Evolutionary conservation across 2,329 filamentous ascomycete species (phyloP), one percentile per base, ranked within the genome.

Genomic region (Blastomyces parvus): DNA sequence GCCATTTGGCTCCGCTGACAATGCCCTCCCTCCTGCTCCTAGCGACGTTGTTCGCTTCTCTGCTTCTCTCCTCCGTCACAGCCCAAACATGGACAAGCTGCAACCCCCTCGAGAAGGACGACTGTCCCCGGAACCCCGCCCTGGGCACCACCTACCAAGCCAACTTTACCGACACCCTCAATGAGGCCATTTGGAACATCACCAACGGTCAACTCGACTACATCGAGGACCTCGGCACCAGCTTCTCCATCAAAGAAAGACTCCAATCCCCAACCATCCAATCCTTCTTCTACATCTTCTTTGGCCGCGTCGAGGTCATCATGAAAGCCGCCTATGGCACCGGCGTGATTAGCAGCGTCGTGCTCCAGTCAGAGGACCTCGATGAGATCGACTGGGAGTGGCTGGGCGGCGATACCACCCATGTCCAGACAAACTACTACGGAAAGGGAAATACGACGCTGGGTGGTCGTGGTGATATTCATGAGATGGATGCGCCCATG

Each of bases 251-350:
- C 64, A 77, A 83, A 58, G 79, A 86, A 73, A 81, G 86, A 59
- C 91, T 93, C 67, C 89, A 97, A 72, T 86, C 92, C 1, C 94
- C 94, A 0, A 91, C 92, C 74, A 84, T 99, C 64, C 82, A 84
- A 67, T 95, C 91, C 66, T 84, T 92, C 70, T 97, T 95, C 83
- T 97, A 96, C 82, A 95, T 99, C 80, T 96, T 97, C 90, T 99
- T 96, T 74, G 94, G 94, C 69, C 88, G 88, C 66, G 88, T 96
- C 72, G 88, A 94, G 67, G 84, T 96, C 67, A 87, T 85, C 60
- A 83, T 97, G 82, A 91, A 94, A 78, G 86, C 90, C 44, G 90
- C 94, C 19, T 88, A 90, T 0, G 94, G 94, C 2, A 85, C 84
- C 30, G 94, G 94, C 68, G 95, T 99, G 70, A 92, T 99, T 69